Evolutionary conservation across 2,329 filamentous ascomycete genomes (phyloP), one percentile per base, ranked within the genome.

Genomic region (Lasiodiplodia citricola): DNA sequence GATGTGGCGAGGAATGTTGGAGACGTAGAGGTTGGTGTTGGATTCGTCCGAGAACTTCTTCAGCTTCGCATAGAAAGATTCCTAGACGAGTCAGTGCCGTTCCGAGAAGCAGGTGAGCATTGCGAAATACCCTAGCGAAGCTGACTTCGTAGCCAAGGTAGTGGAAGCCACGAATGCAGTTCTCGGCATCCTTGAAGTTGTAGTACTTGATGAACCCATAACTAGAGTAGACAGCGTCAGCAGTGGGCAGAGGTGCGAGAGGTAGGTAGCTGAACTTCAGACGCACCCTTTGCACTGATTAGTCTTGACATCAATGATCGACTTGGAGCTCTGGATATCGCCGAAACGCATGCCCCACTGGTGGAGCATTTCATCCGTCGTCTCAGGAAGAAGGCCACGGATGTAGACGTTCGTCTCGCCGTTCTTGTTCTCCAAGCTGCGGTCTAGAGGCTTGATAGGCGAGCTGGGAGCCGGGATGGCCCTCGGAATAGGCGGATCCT

Each of bases 341-440:
- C 96, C 96, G 77, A 98, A 99, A 63, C 95, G 92, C 73, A 88
- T 86, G 54, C 95, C 91, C 82, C 96, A 98, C 54, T 86, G 86
- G 74, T 92, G 87, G 21, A 99, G 85, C 77, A 96, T 91, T 62
- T 96, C 92, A 76, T 99, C 96, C 60, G 96, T 96, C 0, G 95
- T 99, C 74, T 96, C 95, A 0, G 96, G 95, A 72, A 97, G 92
- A 71, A 99, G 90, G 21, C 96, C 96, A 70, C 96, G 93, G 72
- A 99, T 97, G 84, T 99, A 99, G 72, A 99, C 95, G 76, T 99
- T 99, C 71, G 94, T 96, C 77, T 98, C 97, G 55, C 94, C 94
- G 58, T 92, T 96, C 69, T 94, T 92, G 76, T 98, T 98, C 82
- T 97, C 93, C 60, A 99, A 86, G 77, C 94, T 97, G 80, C 97